These are phyloP conservation scores for Agaricus blazei DNA, from an alignment of 768 basidiomycete species.

Conservation along the genomic window DNA sequence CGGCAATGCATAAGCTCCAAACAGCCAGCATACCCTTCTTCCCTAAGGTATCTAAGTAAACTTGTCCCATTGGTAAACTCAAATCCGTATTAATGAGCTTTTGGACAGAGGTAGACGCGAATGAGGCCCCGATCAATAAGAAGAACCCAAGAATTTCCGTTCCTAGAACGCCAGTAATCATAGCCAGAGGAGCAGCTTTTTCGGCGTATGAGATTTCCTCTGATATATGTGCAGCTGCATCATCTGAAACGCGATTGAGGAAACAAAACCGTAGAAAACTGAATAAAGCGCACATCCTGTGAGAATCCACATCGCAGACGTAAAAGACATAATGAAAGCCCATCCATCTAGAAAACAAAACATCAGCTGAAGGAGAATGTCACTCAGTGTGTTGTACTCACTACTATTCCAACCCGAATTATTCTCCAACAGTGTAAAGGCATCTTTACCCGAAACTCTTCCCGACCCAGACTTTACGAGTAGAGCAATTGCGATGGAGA, in stretches of 20 bases:
- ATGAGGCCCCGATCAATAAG: slow-evolving; percentile 49
- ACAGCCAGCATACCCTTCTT: slow-evolving; percentile 56
- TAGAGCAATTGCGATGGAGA: slow-evolving; percentile 48
- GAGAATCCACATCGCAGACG: slow-evolving; percentile 60
- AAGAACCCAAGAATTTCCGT: slow-evolving; percentile 53
- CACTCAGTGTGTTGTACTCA: slow-evolving; percentile 18
- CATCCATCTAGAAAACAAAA: slow-evolving; percentile 41
- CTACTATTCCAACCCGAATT: slow-evolving; percentile 55
- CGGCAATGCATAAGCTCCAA: slow-evolving; percentile 55
- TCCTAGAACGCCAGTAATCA: slow-evolving; percentile 45
- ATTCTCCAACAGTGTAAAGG: slow-evolving; percentile 57
- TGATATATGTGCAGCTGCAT: slow-evolving; percentile 62
- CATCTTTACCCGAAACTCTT: slow-evolving; percentile 50
- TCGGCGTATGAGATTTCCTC: slow-evolving; percentile 57
- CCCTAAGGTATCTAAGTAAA: slow-evolving; percentile 50
- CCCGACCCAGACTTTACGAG: slow-evolving; percentile 42
- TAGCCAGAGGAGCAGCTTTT: slow-evolving; percentile 53
- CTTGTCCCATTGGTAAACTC: slow-evolving; percentile 56
- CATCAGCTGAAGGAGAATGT: not conserved
- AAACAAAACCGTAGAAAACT: not conserved
- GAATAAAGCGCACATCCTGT: slow-evolving; percentile 47
- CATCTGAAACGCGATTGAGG: slow-evolving; percentile 32
- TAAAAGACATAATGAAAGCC: slow-evolving; percentile 60
- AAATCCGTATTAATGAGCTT: slow-evolving; percentile 39
- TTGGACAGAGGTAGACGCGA: slow-evolving; percentile 45